Percentiles rank a stretch among this genome's conserved stretches.
Conservation (phyloP, 2,329 filamentous ascomycete species). For the Fusarium nanum region DNA sequence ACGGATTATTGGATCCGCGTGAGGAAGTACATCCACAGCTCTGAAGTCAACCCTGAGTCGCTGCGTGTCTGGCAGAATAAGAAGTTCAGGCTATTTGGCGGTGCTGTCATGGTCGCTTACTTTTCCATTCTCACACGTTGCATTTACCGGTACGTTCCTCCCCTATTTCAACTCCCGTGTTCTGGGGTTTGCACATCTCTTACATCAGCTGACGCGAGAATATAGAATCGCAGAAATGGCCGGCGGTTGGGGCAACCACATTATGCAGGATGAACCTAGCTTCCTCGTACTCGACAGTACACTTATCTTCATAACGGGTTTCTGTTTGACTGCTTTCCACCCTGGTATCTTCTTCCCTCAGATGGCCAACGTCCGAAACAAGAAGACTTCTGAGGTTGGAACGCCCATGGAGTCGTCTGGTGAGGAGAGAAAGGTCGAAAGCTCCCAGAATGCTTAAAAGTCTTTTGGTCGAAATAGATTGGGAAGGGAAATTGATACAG, state of each 20-base stretch:
- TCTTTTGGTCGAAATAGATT: neutral
- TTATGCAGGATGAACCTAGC: conserved; percentile 71
- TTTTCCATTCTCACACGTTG: conserved; percentile 61
- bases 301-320: conserved; percentile 62
- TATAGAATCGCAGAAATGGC: conserved; percentile 71
- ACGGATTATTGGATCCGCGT: conserved; percentile 61
- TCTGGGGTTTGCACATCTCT: neutral
- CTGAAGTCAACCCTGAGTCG: conserved; percentile 47
- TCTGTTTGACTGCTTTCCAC: conserved; percentile 64
- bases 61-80: conserved; percentile 56
- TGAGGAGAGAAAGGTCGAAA: conserved; percentile 45
- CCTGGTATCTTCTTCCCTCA: conserved; percentile 67
- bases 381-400: conserved; percentile 41
- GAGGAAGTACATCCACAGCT: conserved; percentile 52
- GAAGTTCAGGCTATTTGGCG: conserved; percentile 58
- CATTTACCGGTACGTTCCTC: conserved; percentile 62
- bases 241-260: conserved; percentile 70
- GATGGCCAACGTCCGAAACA: conserved; percentile 55
- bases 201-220: conserved; percentile 27
- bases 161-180: neutral
- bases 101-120: conserved; percentile 60
- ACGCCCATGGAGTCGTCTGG: conserved; percentile 45
- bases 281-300: conserved; percentile 68
- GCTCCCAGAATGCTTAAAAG: conserved; percentile 27
- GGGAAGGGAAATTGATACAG: neutral